A percentile compares a stretch with the other conserved stretches of the same genome.
Conservation (phyloP, 2,329 filamentous ascomycete genomes). For the Stachybotrys elegans region DNA sequence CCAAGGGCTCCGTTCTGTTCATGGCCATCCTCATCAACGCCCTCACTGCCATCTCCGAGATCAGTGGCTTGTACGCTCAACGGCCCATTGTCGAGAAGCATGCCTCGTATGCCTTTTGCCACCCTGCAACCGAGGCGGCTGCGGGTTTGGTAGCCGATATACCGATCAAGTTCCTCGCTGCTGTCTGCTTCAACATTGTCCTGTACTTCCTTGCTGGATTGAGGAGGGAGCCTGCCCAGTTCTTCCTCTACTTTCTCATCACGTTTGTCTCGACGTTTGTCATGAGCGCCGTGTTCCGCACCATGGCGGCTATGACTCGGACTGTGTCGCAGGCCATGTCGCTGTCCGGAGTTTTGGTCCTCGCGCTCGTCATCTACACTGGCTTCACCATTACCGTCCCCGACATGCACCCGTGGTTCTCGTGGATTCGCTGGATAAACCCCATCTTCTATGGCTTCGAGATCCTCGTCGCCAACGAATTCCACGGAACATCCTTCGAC, state of each 20-base stretch:
- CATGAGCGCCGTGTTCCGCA: slow-evolving; percentile 74
- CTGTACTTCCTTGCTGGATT: slow-evolving; percentile 54
- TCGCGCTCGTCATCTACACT: slow-evolving; percentile 57
- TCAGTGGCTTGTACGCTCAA: slow-evolving; percentile 38
- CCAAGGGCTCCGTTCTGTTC: slow-evolving; percentile 54
- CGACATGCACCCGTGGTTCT: slow-evolving; percentile 67
- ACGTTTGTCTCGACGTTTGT: slow-evolving; percentile 63
- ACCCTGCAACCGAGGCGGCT: slow-evolving; percentile 47
- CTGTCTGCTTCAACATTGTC: slow-evolving; percentile 47
- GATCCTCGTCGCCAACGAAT: slow-evolving; percentile 68
- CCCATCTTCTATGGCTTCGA: slow-evolving; percentile 73
- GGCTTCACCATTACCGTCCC: slow-evolving; percentile 48
- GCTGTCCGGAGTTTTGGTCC: slow-evolving; percentile 46
- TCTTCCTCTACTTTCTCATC: slow-evolving; percentile 73
- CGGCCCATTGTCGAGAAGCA: slow-evolving; percentile 46
- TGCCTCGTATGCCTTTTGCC: slow-evolving; percentile 44
- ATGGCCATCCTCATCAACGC: slow-evolving; percentile 57
- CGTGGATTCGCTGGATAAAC: slow-evolving; percentile 73
- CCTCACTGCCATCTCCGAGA: slow-evolving; percentile 51
- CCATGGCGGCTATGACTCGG: slow-evolving; percentile 64
- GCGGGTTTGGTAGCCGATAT: slow-evolving; percentile 51
- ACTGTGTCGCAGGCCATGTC: slow-evolving; percentile 57
- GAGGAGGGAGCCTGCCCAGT: slow-evolving; percentile 55
- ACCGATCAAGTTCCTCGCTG: slow-evolving; percentile 50
- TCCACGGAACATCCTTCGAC: slow-evolving; percentile 23